Percentiles rank a stretch among this genome's conserved stretches.
Conservation (phyloP, 129 eudicot genomes). For the Pulicaria dysenterica region DNA sequence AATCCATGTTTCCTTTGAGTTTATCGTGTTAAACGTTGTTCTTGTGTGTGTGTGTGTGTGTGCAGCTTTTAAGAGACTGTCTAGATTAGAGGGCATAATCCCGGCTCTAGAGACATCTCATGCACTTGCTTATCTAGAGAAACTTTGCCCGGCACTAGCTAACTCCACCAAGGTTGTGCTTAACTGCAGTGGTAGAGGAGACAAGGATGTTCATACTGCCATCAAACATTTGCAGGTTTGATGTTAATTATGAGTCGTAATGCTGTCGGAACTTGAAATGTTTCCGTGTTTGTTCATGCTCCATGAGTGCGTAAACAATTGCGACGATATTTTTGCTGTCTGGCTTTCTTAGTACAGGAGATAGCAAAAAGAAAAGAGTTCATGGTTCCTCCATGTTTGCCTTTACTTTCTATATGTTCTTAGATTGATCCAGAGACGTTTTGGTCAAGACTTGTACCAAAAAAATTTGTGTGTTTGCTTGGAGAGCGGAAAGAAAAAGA, state of each 20-base stretch:
- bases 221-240: constrained; percentile 66
- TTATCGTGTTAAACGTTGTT: neutral
- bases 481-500: too few species aligned
- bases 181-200: constrained; percentile 95
- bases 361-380: too few species aligned
- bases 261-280: too few species aligned
- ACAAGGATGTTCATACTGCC: constrained; percentile 83
- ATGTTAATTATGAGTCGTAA: neutral
- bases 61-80: constrained; percentile 81
- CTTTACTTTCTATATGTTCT: too few species aligned
- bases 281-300: too few species aligned
- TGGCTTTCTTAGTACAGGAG: too few species aligned
- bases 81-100: constrained; percentile 80
- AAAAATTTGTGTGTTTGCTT: too few species aligned
- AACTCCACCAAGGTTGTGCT: constrained; percentile 77
- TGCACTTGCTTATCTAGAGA: constrained; percentile 82
- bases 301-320: too few species aligned
- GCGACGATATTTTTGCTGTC: too few species aligned
- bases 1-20: neutral
- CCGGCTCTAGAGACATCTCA: constrained; percentile 94
- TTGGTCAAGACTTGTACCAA: too few species aligned
- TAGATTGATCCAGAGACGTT: too few species aligned
- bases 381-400: too few species aligned
- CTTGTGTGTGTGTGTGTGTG: neutral
- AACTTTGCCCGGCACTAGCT: constrained; percentile 75